Conservation (phyloP, 2,329 filamentous ascomycete species). For the Trichoderma asperellum region DNA sequence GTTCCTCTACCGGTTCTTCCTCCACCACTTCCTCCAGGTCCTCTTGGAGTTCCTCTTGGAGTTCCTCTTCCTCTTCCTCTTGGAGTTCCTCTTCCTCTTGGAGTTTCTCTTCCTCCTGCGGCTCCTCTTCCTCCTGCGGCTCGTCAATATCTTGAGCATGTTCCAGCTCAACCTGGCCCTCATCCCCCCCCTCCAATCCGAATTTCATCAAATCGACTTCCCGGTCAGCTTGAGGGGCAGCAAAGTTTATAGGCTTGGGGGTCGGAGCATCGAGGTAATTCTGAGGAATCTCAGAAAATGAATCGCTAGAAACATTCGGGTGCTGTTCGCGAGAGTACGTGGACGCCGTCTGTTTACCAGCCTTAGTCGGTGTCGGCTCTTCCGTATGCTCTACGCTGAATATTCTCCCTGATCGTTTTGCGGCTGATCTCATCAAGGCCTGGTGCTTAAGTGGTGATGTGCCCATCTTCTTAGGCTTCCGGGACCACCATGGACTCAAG, state of each 20-base stretch:
- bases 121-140: background rate
- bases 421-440: slow-evolving; percentile 39
- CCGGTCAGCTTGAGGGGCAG: slow-evolving; percentile 21
- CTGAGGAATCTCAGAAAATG: slow-evolving; percentile 61
- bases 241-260: slow-evolving; percentile 40
- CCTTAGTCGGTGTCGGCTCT: slow-evolving; percentile 26
- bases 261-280: slow-evolving; percentile 55
- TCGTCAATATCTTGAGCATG: slow-evolving; percentile 16
- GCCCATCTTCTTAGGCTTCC: slow-evolving; percentile 43
- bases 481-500: slow-evolving; percentile 38
- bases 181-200: slow-evolving; percentile 13
- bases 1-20: background rate
- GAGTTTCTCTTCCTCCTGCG: background rate
- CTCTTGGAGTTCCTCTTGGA: background rate
- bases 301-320: slow-evolving; percentile 53
- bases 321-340: slow-evolving; percentile 36
- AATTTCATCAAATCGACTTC: slow-evolving; percentile 23
- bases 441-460: slow-evolving; percentile 42
- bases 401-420: slow-evolving; percentile 34
- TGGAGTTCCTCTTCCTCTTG: background rate
- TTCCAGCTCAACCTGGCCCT: background rate
- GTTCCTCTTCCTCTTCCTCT: background rate
- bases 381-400: slow-evolving; percentile 5
- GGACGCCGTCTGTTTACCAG: slow-evolving; percentile 9
- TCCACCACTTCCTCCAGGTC: background rate